Evolutionary conservation across 768 basidiomycete species (phyloP), one percentile per base, ranked within the genome.

Genomic region (Phanerochaete sordida): DNA sequence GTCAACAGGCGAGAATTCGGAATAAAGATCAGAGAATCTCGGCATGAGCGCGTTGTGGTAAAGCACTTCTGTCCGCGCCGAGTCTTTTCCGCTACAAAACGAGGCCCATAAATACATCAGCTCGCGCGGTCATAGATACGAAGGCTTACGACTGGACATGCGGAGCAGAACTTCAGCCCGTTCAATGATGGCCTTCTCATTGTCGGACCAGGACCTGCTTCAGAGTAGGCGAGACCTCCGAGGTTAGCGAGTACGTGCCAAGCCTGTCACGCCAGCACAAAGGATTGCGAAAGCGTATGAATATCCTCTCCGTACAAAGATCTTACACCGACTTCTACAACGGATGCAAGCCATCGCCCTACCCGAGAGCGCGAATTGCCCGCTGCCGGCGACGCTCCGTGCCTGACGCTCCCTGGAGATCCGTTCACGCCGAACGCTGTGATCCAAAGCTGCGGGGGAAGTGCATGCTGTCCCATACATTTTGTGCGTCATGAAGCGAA

Each of bases 401-500:
- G 28, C 28, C 27, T 13, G 28, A 51, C 4, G 49, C 19, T 51
- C 27, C 49, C 49, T 31, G 28, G 21, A 21, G 28, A 51, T 51
- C 27, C 27, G 26, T 31, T 51, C 49, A 51, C 49, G 49, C 49
- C n/a, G 30, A 51, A 30, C 49, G 49, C 12, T 30, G 30, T 16
- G 3, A 28, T 51, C 49, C 5, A n/a, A 9, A 51, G 28, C 27
- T n/a, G 28, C 28, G 31, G 35, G 31, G 28, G 48, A 43, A 39
- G 51, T 49, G 56, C 56, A 55, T 52, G 56, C 48, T 3, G 61
- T 56, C 64, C 65, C 64, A 66, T 67, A 67, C 62, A 66, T 66
- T 68, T 68, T 68, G 66, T 58, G 65, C 56, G 57, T 59, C 39
- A 56, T 58, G 50, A 61, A 35, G 61, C 31, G 60, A 61, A 65